Conservation (phyloP, 2,329 filamentous ascomycete genomes). For the Xylariaceae sp. region DNA sequence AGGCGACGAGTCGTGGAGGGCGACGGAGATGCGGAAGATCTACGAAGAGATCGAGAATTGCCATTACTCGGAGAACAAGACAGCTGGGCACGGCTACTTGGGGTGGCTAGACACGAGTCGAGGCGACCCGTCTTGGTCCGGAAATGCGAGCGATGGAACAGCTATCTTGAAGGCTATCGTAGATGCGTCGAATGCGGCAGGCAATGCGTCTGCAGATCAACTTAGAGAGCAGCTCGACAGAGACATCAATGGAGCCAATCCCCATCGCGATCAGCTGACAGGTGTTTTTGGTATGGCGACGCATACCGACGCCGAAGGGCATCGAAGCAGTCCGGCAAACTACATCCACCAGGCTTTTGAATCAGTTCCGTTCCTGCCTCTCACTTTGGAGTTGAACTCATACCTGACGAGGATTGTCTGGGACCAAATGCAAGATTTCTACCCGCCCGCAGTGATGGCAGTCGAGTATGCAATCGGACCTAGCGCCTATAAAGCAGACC, state of each 20-base stretch:
- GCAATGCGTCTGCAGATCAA: conserved; percentile 11
- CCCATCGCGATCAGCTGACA: conserved; percentile 19
- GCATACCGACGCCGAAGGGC: conserved; percentile 13
- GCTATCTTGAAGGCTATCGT: conserved; percentile 12
- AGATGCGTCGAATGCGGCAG: conserved; percentile 1
- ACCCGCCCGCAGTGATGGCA: conserved; percentile 16
- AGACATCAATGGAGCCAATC: conserved; percentile 3
- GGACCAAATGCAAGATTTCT: conserved; percentile 14
- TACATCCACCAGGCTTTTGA: conserved; percentile 16
- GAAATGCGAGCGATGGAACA: conserved; percentile 12
- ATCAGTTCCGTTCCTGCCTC: conserved; percentile 14
- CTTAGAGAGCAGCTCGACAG: conserved; percentile 10
- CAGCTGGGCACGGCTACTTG: conserved; percentile 25
- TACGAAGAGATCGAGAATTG: conserved; percentile 22
- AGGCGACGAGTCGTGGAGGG: conserved; percentile 22
- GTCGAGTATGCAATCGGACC: conserved; percentile 16
- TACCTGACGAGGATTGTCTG: conserved; percentile 18
- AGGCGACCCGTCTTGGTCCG: conserved; percentile 12
- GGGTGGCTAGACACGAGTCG: conserved; percentile 22
- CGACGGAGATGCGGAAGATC: conserved; percentile 21
- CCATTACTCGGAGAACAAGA: conserved; percentile 33
- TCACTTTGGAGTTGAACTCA: conserved; percentile 12
- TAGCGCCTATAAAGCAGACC: conserved; percentile 18
- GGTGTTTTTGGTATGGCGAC: conserved; percentile 18
- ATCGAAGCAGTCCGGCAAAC: conserved; percentile 15